Evolutionary conservation across 192 early-diverging fungal species (phyloP), one percentile per base, ranked within the genome.

Genomic region (Linnemannia hyalina): DNA sequence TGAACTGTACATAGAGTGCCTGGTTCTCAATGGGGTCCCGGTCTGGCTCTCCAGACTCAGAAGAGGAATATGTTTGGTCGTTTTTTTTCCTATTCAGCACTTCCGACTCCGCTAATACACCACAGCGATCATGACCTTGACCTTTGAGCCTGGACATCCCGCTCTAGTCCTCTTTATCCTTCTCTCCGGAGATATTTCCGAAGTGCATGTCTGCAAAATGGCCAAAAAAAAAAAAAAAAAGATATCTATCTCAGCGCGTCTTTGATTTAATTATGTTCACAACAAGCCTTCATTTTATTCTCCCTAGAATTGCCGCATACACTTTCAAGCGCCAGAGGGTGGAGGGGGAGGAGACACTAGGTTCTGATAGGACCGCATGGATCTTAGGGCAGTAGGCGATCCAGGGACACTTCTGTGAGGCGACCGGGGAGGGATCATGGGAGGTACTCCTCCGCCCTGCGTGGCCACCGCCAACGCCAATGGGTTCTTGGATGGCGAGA

Each of bases 381-480:
- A 78, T 68, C 75, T 71, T 40, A 86, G 18, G n/a, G 70, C 38
- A 3, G 75, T 77, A 13, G 84, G 84, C 1, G 84, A 86, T 4
- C 26, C 4, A 13, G 84, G 79, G 1, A 23, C 75, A 42, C 79
- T 77, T n/a, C 84, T 79, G n/a, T 81, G 79, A 40, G 79, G 78
- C 2, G 84, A 86, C 35, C 84, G 41, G n/a, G 72, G 69, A 29
- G 82, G 82, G 68, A 83, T 78, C 1, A 68, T 73, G 3, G 82
- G 82, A 1, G 77, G 81, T 32, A 36, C 26, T 8, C n/a, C 46
- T 10, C 23, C 65, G 46, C 44, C 40, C 49, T 42, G 7, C 0
- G 40, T 68, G 23, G 60, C 72, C 5, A 46, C 75, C 52, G 68
- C 68, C 13, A 32, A 42, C 13, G 76, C 26, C n/a, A 73, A 73